Percentiles rank a stretch among this genome's conserved stretches.
These are phyloP conservation scores for Fonsecaea nubica DNA, from an alignment of 2,329 filamentous ascomycete genomes.

Conservation along the genomic window DNA sequence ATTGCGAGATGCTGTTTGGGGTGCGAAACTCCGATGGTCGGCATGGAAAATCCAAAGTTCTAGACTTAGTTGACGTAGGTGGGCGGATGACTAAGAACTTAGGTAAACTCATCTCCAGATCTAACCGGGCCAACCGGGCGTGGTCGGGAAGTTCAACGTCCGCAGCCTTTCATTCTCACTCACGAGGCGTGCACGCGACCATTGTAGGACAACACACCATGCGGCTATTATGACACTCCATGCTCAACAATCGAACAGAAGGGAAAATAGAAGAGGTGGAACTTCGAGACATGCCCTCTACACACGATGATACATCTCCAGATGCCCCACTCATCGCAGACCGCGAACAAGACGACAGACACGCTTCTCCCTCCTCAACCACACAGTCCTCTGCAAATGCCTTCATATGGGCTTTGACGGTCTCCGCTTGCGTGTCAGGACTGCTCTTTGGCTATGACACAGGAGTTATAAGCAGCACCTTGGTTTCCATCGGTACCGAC, in stretches of 20 bases:
- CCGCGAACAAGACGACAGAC: conserved; percentile 6
- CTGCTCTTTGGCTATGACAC: conserved; percentile 69
- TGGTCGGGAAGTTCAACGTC: background rate
- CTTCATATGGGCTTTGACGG: conserved; percentile 64
- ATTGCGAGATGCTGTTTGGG: conserved; percentile 14
- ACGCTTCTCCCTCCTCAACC: background rate
- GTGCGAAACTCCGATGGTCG: conserved; percentile 16
- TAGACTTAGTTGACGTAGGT: background rate
- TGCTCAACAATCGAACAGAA: conserved; percentile 15
- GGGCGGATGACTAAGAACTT: background rate
- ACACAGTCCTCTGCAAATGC: conserved; percentile 42
- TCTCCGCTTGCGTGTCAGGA: conserved; percentile 64
- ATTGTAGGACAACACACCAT: conserved; percentile 6
- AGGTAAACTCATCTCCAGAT: background rate
- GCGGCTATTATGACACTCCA: conserved; percentile 12
- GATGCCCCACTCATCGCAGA: conserved; percentile 31
- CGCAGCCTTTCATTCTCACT: background rate
- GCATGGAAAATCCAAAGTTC: conserved; percentile 5
- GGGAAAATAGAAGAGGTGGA: conserved; percentile 29
- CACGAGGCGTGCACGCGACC: conserved; percentile 17
- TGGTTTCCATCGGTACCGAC: conserved; percentile 62
- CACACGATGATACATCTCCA: conserved; percentile 23
- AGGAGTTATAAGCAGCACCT: conserved; percentile 66
- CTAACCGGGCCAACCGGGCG: background rate
- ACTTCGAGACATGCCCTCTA: conserved; percentile 26